A percentile compares a stretch with the other conserved stretches of the same genome.
phyloP scores from a whole-genome alignment of 352 stramenopile species.

The Hyaloperonospora arabidopsidis region DNA sequence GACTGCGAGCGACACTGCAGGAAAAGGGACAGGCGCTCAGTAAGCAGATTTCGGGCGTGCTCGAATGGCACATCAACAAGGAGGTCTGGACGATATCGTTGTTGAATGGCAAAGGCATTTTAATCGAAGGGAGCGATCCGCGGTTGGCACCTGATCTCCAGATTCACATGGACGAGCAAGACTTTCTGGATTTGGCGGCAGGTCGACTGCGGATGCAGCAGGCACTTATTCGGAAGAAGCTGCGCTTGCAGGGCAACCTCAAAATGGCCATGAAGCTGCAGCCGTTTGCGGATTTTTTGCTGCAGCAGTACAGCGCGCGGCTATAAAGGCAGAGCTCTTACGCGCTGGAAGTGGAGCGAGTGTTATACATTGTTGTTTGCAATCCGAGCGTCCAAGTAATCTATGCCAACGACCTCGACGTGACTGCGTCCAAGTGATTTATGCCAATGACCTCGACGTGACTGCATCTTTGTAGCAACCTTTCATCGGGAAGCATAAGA shows the following conservation, averaged over 20 bases:
- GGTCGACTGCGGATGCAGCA: slow-evolving; percentile 57
- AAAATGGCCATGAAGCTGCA: slow-evolving; percentile 70
- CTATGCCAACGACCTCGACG: too few species aligned
- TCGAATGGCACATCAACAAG: slow-evolving; percentile 70
- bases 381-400: not conserved
- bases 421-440: too few species aligned
- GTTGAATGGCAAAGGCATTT: slow-evolving; percentile 37
- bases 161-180: slow-evolving; percentile 57
- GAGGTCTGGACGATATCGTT: slow-evolving; percentile 58
- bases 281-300: slow-evolving; percentile 53
- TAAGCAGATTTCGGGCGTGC: slow-evolving; percentile 53
- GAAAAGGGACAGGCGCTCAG: slow-evolving; percentile 33
- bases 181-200: slow-evolving; percentile 54
- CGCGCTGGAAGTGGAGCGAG: slow-evolving; percentile 7
- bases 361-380: slow-evolving; percentile 1
- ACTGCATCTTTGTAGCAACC: too few species aligned
- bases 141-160: slow-evolving; percentile 46
- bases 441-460: too few species aligned
- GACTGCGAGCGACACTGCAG: slow-evolving; percentile 38
- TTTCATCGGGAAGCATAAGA: too few species aligned
- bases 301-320: slow-evolving; percentile 28
- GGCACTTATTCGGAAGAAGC: slow-evolving; percentile 56
- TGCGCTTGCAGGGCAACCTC: slow-evolving; percentile 57
- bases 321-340: slow-evolving; percentile 17
- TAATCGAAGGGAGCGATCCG: slow-evolving; percentile 43